Percentiles rank a stretch among this genome's conserved stretches.
Evolutionary conservation across 768 basidiomycete genomes (phyloP).

Genomic region (Mycena haematopus): DNA sequence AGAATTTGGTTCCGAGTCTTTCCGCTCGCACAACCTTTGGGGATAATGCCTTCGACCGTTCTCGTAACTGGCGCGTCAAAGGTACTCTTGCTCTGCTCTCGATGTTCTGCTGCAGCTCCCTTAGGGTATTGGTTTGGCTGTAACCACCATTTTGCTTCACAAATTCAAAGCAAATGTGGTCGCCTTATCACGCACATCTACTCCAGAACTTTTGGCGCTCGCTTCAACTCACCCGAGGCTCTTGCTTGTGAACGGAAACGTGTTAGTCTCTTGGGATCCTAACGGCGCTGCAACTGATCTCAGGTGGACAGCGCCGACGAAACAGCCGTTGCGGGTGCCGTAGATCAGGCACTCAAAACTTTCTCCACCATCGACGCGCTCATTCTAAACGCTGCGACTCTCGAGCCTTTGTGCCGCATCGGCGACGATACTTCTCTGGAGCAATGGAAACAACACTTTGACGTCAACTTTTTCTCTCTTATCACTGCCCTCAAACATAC

Average conservation of each 20-base stretch:
- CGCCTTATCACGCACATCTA: constrained; percentile 73
- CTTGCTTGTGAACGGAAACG: constrained; percentile 69
- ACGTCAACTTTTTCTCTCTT: constrained; percentile 89
- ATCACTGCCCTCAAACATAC: constrained; percentile 70
- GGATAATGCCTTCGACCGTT: constrained; percentile 54
- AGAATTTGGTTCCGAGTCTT: no score
- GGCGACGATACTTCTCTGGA: constrained; percentile 56
- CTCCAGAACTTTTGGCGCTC: constrained; percentile 59
- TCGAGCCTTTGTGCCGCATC: constrained; percentile 73
- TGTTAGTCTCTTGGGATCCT: constrained; percentile 57
- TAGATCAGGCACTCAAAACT: constrained; percentile 55
- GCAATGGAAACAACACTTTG: constrained; percentile 76
- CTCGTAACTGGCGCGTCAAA: constrained; percentile 88
- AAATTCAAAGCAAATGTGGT: constrained; percentile 73
- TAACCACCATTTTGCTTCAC: constrained; percentile 68
- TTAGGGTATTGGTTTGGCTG: constrained; percentile 78
- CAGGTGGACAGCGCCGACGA: constrained; percentile 60
- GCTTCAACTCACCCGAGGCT: constrained; percentile 51
- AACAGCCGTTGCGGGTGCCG: constrained; percentile 57
- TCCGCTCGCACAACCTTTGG: background rate
- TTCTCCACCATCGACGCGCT: constrained; percentile 77
- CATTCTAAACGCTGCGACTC: constrained; percentile 82
- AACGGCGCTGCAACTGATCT: constrained; percentile 17
- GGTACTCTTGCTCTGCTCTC: constrained; percentile 40
- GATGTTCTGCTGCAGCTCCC: constrained; percentile 32